Evolutionary conservation across 2,329 filamentous ascomycete genomes (phyloP).

Genomic region (Cladosporium phlei): DNA sequence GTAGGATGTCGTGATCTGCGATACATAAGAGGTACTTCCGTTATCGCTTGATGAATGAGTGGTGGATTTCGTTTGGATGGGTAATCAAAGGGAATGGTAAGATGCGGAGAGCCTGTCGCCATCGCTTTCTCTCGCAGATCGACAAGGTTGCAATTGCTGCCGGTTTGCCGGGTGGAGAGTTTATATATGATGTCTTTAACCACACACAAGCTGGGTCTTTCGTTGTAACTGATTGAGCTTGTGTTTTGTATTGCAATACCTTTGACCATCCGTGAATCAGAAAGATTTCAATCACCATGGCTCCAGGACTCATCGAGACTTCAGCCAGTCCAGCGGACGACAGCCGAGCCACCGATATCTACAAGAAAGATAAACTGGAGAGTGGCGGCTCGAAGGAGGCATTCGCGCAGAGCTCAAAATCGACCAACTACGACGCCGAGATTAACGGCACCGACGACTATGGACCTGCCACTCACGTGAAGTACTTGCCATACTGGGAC

Average conservation of each 20-base stretch:
- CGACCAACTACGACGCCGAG: conserved; percentile 48
- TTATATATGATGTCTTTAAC: conserved; percentile 1
- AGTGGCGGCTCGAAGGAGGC: conserved; percentile 38
- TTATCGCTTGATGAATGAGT: too few species aligned
- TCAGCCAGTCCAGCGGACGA: conserved; percentile 22
- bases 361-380: conserved; percentile 24
- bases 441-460: conserved; percentile 50
- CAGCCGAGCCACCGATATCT: conserved; percentile 22
- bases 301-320: conserved; percentile 40
- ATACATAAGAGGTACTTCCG: too few species aligned
- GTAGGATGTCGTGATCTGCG: conserved; percentile 8
- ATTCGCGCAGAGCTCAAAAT: conserved; percentile 38
- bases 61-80: too few species aligned
- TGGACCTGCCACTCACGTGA: conserved; percentile 58
- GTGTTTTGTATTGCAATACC: neutral
- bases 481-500: conserved; percentile 49
- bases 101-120: neutral
- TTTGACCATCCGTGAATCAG: neutral
- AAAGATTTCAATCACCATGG: conserved; percentile 30
- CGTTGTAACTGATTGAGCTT: too few species aligned
- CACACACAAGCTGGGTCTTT: too few species aligned
- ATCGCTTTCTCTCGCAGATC: too few species aligned
- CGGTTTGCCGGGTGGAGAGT: conserved; percentile 5
- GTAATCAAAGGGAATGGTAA: neutral
- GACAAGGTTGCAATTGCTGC: conserved; percentile 1